phyloP scores from a whole-genome alignment of 352 stramenopile species.

The Phytopythium vexans region DNA sequence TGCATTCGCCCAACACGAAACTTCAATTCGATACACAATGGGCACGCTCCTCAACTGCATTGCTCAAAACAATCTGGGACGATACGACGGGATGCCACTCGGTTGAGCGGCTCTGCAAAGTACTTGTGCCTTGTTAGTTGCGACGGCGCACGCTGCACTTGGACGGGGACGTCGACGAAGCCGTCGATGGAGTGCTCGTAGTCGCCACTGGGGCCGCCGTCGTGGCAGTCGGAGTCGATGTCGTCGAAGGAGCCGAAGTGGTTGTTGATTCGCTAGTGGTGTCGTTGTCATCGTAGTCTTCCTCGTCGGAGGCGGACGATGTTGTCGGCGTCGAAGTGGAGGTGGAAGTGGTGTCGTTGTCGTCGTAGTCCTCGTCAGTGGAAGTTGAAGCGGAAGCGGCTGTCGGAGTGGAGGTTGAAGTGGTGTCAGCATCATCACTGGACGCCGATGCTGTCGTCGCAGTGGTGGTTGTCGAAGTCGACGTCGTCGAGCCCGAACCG shows the following conservation, averaged over 20 bases:
- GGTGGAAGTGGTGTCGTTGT: neutral
- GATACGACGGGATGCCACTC: no score
- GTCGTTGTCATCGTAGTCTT: no score
- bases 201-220: conserved; percentile 2
- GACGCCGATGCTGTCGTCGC: neutral
- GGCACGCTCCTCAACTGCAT: no score
- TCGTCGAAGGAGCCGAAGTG: neutral
- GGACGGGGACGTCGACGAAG: neutral
- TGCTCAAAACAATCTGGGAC: no score
- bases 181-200: neutral
- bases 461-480: neutral
- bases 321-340: conserved; percentile 1
- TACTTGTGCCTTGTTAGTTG: no score
- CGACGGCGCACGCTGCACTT: conserved; percentile 2
- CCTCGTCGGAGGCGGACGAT: neutral
- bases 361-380: neutral
- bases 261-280: conserved; percentile 2
- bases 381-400: no score
- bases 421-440: no score
- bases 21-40: no score
- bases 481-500: conserved; percentile 12
- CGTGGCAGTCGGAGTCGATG: conserved; percentile 2
- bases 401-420: neutral
- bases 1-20: no score
- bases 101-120: no score